Conservation (phyloP, 2,329 filamentous ascomycete species). For the Rhexocercosporidium sp. region DNA sequence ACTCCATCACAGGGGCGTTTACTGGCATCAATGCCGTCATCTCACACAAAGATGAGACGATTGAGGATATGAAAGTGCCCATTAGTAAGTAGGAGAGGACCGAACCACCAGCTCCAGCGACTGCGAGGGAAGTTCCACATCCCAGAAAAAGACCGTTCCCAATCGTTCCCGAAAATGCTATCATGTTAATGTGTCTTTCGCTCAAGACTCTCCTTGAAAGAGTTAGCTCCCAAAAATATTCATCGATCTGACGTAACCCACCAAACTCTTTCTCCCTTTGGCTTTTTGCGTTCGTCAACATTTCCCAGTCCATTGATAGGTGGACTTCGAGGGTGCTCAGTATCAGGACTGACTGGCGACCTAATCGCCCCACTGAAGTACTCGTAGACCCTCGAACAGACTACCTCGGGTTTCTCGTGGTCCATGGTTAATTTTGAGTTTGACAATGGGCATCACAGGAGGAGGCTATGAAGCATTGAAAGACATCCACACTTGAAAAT, state of each 20-base stretch:
- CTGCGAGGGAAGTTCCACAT: conserved; percentile 46
- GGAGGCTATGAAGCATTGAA: background rate
- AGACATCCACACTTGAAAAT: background rate
- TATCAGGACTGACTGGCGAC: conserved; percentile 32
- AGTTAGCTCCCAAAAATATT: conserved; percentile 13
- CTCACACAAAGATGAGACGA: conserved; percentile 50
- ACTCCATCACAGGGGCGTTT: conserved; percentile 47
- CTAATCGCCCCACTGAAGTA: conserved; percentile 27
- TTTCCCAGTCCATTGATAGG: conserved; percentile 34
- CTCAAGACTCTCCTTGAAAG: conserved; percentile 46
- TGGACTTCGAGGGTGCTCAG: conserved; percentile 27
- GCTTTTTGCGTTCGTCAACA: conserved; percentile 35
- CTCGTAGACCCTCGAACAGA: conserved; percentile 37
- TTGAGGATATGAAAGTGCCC: conserved; percentile 49
- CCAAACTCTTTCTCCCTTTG: conserved; percentile 39
- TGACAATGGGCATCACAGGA: conserved; percentile 1
- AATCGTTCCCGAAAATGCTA: conserved; percentile 51
- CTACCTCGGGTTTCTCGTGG: conserved; percentile 39
- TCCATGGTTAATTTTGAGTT: conserved; percentile 30
- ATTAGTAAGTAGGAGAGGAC: conserved; percentile 49
- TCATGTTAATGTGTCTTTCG: conserved; percentile 52
- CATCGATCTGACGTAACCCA: conserved; percentile 14
- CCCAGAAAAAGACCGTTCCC: conserved; percentile 51
- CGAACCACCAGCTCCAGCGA: conserved; percentile 48
- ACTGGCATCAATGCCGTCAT: conserved; percentile 49